Percentiles rank a stretch among this genome's conserved stretches.
Conservation (phyloP, 148 eudicot genomes). For the Nyssa sinensis region DNA sequence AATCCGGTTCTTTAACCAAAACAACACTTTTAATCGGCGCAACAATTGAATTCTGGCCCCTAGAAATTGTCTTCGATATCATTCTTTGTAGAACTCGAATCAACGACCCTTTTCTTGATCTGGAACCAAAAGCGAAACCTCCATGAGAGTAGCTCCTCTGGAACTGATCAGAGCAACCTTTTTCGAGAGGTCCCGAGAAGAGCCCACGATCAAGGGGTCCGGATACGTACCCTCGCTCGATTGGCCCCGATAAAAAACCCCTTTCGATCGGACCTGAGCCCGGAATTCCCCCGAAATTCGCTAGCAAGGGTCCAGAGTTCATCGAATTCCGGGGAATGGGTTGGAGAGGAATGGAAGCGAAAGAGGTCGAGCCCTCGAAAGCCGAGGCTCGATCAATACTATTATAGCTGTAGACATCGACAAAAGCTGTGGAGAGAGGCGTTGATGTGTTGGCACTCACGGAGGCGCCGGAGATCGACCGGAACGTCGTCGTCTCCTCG, state of each 20-base stretch:
- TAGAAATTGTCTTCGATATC: slow-evolving; percentile 55
- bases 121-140: slow-evolving; percentile 32
- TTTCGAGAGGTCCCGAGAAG: slow-evolving; percentile 66
- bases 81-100: slow-evolving; percentile 56
- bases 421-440: slow-evolving; percentile 56
- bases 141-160: slow-evolving; percentile 74
- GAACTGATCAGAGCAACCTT: slow-evolving; percentile 37
- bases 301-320: slow-evolving; percentile 60
- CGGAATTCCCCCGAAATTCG: slow-evolving; percentile 17
- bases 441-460: slow-evolving; percentile 96
- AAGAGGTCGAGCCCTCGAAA: slow-evolving; percentile 81
- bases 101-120: slow-evolving; percentile 45
- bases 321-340: slow-evolving; percentile 54
- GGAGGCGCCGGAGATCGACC: slow-evolving; percentile 92
- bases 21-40: slow-evolving; percentile 58
- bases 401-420: slow-evolving; percentile 28
- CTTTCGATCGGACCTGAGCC: slow-evolving; percentile 60
- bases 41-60: slow-evolving; percentile 68
- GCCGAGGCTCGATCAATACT: slow-evolving; percentile 52
- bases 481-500: slow-evolving; percentile 67
- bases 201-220: slow-evolving; percentile 76
- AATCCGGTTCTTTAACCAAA: slow-evolving; percentile 46
- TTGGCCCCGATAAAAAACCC: slow-evolving; percentile 82
- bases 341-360: slow-evolving; percentile 74
- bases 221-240: slow-evolving; percentile 76